Conservation (phyloP, 805 yeast genomes). For the Myxozyma neotropica region DNA sequence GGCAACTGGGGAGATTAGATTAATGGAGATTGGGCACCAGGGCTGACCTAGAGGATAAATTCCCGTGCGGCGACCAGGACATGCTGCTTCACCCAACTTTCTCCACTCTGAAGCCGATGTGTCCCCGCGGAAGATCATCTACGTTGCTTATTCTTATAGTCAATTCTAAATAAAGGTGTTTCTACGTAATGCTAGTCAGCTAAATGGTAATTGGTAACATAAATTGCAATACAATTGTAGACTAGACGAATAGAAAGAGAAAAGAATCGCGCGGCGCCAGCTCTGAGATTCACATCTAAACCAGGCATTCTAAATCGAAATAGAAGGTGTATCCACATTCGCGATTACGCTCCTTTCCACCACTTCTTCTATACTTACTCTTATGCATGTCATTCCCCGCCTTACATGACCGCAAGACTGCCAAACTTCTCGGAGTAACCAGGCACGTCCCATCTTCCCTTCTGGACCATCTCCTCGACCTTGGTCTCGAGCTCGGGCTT, state of each 20-base stretch:
- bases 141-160: too few species aligned
- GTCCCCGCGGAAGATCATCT: too few species aligned
- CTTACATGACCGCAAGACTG: constrained; percentile 83
- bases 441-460: constrained; percentile 98
- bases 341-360: background rate
- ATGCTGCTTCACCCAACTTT: too few species aligned
- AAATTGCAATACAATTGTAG: too few species aligned
- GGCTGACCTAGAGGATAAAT: too few species aligned
- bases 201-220: too few species aligned
- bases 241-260: background rate
- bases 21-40: too few species aligned
- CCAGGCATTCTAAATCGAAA: background rate
- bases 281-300: background rate
- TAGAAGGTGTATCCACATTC: background rate
- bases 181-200: too few species aligned
- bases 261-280: background rate
- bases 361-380: background rate
- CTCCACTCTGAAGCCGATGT: too few species aligned
- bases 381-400: background rate
- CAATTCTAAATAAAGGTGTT: too few species aligned
- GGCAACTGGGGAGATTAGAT: too few species aligned
- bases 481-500: constrained; percentile 97
- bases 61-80: too few species aligned
- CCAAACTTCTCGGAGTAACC: constrained; percentile 99
- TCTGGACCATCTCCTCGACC: constrained; percentile 90